Evolutionary conservation across 1,284 basidiomycete species (phyloP).

Genomic region (Sutorius eximius): DNA sequence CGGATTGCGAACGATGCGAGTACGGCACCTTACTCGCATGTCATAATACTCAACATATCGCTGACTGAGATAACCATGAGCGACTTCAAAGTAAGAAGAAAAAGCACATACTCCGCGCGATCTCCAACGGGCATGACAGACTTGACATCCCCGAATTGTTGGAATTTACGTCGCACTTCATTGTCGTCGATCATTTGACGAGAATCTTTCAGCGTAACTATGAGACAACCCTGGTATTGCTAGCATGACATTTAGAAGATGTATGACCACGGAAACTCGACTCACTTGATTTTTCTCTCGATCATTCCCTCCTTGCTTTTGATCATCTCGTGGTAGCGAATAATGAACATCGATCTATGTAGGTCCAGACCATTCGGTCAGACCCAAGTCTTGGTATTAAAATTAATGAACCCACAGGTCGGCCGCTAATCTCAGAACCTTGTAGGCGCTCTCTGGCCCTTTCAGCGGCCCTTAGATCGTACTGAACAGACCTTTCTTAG

Average conservation of each 20-base stretch:
- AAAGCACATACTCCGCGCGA: slow-evolving; percentile 62
- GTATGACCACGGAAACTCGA: not conserved
- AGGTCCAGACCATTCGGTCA: slow-evolving; percentile 1
- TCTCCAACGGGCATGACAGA: slow-evolving; percentile 65
- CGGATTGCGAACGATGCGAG: not conserved
- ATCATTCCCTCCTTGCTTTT: slow-evolving; percentile 63
- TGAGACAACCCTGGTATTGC: slow-evolving; percentile 79
- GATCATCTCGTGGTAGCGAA: slow-evolving; percentile 89
- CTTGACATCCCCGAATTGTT: slow-evolving; percentile 90
- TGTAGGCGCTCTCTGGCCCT: slow-evolving; percentile 86
- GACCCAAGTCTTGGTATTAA: not conserved
- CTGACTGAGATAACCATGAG: slow-evolving; percentile 49
- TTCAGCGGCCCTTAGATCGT: slow-evolving; percentile 88
- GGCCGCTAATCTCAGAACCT: slow-evolving; percentile 78
- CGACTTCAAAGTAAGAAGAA: slow-evolving; percentile 3
- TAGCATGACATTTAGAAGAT: slow-evolving; percentile 28
- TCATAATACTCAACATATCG: slow-evolving; percentile 90
- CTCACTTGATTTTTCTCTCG: slow-evolving; percentile 86
- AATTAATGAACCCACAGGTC: slow-evolving; percentile 61
- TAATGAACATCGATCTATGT: slow-evolving; percentile 95
- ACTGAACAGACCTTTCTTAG: slow-evolving; percentile 49
- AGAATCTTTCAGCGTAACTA: slow-evolving; percentile 76
- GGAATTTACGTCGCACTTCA: slow-evolving; percentile 81
- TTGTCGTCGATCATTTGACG: slow-evolving; percentile 76
- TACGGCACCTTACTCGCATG: slow-evolving; percentile 57